A percentile compares a stretch with the other conserved stretches of the same genome.
phyloP scores from a whole-genome alignment of 2,329 filamentous ascomycete species.

The Myotisia sp. region DNA sequence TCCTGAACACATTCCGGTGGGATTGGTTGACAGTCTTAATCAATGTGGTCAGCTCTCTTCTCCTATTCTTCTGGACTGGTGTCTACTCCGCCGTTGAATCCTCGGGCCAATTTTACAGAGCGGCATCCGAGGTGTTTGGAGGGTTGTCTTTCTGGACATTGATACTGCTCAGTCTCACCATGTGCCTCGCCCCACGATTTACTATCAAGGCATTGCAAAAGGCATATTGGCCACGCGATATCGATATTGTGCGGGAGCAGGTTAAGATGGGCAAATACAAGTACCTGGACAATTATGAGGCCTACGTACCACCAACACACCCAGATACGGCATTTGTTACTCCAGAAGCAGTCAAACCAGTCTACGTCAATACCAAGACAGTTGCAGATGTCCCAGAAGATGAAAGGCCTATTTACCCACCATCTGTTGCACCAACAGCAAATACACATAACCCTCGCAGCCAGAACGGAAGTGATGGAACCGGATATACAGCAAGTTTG shows the following conservation, averaged over 20 bases:
- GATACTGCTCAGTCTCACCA: conserved; percentile 60
- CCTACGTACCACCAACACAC: conserved; percentile 36
- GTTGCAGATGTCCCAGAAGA: conserved; percentile 67
- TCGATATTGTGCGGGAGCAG: conserved; percentile 93
- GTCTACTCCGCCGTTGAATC: conserved; percentile 55
- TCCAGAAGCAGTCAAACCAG: conserved; percentile 34
- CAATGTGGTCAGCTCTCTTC: conserved; percentile 63
- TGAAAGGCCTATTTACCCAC: conserved; percentile 80
- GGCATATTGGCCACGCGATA: conserved; percentile 80
- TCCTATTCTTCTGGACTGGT: conserved; percentile 93
- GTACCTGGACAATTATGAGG: conserved; percentile 47
- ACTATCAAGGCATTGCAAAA: conserved; percentile 79
- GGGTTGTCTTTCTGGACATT: conserved; percentile 78
- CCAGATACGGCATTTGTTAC: conserved; percentile 9
- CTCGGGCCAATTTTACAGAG: conserved; percentile 57
- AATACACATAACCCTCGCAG: conserved; percentile 68
- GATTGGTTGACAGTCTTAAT: conserved; percentile 89
- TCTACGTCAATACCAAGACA: conserved; percentile 40
- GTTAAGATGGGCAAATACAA: conserved; percentile 69
- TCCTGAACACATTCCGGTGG: conserved; percentile 95
- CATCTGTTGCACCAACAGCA: conserved; percentile 64
- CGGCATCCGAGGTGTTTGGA: conserved; percentile 64
- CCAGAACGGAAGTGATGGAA: conserved; percentile 87
- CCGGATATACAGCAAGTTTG: conserved; percentile 57
- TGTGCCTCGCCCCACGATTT: conserved; percentile 80